These are phyloP conservation scores for Lithohypha guttulata DNA, from an alignment of 2,329 filamentous ascomycete species.

Conservation along the genomic window DNA sequence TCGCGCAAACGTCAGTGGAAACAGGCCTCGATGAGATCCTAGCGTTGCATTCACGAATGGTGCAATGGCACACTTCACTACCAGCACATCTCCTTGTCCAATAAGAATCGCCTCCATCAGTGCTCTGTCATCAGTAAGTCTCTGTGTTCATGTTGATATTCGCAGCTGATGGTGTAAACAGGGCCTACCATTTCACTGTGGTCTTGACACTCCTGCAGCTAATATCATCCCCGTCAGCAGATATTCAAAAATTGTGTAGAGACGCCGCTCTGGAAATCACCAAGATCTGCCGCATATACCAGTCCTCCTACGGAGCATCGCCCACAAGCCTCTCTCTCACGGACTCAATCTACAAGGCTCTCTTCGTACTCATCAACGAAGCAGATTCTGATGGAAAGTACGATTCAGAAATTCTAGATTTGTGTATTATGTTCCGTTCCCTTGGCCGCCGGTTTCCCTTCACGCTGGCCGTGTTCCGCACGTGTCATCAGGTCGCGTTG, in stretches of 20 bases:
- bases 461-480: background rate
- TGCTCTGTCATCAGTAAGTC: slow-evolving; percentile 5
- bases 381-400: background rate
- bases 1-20: too few species aligned
- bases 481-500: background rate
- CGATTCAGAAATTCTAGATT: background rate
- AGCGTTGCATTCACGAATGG: background rate
- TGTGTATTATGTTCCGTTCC: background rate
- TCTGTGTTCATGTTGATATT: background rate
- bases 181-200: background rate
- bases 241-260: background rate
- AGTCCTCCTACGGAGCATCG: background rate
- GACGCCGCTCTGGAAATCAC: background rate
- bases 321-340: background rate
- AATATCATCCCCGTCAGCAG: background rate
- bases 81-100: background rate
- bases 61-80: background rate
- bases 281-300: background rate
- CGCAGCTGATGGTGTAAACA: background rate
- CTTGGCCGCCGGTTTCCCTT: background rate
- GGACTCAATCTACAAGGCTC: background rate
- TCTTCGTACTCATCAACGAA: background rate
- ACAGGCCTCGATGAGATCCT: background rate
- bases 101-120: background rate
- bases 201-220: background rate